Evolutionary conservation across 371 early-diverging fungal genomes (phyloP), one percentile per base, ranked within the genome.

Genomic region (Gilbertella persicaria): DNA sequence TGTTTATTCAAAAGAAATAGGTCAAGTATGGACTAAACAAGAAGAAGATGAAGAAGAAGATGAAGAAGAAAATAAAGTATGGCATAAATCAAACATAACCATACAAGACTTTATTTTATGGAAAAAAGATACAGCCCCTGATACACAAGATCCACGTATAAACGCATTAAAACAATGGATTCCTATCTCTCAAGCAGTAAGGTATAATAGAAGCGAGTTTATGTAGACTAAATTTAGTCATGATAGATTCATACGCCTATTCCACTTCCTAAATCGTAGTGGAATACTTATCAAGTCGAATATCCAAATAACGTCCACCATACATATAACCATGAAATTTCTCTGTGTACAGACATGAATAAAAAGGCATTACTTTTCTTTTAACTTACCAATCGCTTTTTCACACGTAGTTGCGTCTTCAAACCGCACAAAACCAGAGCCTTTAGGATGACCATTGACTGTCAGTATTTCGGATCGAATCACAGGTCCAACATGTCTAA

Each of bases 371-470:
- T 20, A 25, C n/a, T 38, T 36, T 10, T 17, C 0, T 46, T 33
- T 12, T 23, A n/a, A 41, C 59, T 42, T 78, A 80, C 85, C 79
- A 52, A 86, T 80, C 5, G 86, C 86, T 36, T 72, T 67, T 38
- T 83, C 83, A 39, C 85, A 85, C 9, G 76, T 67, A 17, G 67
- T 64, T 20, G 67, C 73, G 43, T 79, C 62, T 48, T 86, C 84
- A 42, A 86, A 86, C 5, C 83, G 74, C 5, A 86, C 86, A 53
- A 79, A 54, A 1, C 86, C 86, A 14, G 84, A 73, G 0, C 84
- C 86, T 55, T 82, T 84, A 6, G 86, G 78, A 48, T 82, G 75
- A 8, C 84, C 86, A 50, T 69, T 69, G 6, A 57, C 28, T 46
- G 65, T 50, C 37, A 83, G 50, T 36, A 83, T 77, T 55, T 86